A percentile compares a stretch with the other conserved stretches of the same genome.
Conservation (phyloP, 495 filamentous ascomycete species). For the Barbatosphaeria neglecta region DNA sequence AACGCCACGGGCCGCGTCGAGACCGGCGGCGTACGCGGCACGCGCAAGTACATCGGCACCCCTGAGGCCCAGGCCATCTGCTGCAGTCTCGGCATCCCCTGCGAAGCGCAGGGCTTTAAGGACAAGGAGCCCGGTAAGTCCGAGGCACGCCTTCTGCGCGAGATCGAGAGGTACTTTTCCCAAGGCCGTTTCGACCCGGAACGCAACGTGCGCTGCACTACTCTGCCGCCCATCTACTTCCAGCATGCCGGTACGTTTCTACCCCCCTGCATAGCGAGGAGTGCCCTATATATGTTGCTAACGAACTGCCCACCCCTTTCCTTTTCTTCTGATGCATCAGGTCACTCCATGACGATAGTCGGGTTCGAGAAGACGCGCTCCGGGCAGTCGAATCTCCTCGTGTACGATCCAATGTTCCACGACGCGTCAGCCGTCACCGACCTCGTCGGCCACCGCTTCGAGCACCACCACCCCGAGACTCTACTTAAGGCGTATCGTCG, state of each 20-base stretch:
- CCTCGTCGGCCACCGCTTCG: slow-evolving; percentile 35
- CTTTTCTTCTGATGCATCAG: too few species aligned
- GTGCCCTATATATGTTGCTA: background rate
- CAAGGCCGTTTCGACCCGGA: slow-evolving; percentile 23
- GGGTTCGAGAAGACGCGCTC: slow-evolving; percentile 62
- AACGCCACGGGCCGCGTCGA: slow-evolving; percentile 61
- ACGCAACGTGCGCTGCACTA: slow-evolving; percentile 53
- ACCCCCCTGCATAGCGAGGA: background rate
- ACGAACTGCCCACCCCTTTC: too few species aligned
- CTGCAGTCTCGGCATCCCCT: slow-evolving; percentile 52
- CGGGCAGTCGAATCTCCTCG: slow-evolving; percentile 60
- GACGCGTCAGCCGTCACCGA: slow-evolving; percentile 51
- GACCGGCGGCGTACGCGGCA: slow-evolving; percentile 79
- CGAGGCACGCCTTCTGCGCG: slow-evolving; percentile 41
- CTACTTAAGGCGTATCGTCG: slow-evolving; percentile 62
- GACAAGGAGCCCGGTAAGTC: slow-evolving; percentile 16
- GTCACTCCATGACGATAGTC: slow-evolving; percentile 87
- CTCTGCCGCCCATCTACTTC: slow-evolving; percentile 76
- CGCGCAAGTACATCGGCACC: slow-evolving; percentile 92
- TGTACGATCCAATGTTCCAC: slow-evolving; percentile 83
- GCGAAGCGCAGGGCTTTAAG: slow-evolving; percentile 26
- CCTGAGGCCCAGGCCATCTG: slow-evolving; percentile 86
- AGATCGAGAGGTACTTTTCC: slow-evolving; percentile 66
- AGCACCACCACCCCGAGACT: slow-evolving; percentile 36
- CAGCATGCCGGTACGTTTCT: slow-evolving; percentile 57